Conservation (phyloP, 257 asterid species). For the Galeopsis tetrahit region DNA sequence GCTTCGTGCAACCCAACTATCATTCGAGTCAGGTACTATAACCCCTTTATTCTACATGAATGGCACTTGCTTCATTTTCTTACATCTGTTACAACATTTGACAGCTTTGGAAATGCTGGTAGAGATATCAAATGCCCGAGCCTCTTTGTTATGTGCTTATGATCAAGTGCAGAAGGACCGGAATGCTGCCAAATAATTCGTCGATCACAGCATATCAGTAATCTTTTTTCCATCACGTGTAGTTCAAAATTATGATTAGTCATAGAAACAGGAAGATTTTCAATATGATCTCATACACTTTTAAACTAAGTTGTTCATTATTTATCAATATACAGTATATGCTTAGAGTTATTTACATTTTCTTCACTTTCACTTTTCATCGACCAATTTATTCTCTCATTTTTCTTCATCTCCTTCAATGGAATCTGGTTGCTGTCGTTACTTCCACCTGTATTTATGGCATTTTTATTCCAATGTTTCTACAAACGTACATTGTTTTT, state of each 20-base stretch:
- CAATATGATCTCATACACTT: not conserved
- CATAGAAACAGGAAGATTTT: constrained; percentile 7
- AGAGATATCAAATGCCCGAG: constrained; percentile 67
- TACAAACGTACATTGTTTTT: too few relatives aligned
- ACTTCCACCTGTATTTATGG: too few relatives aligned
- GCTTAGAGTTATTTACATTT: too few relatives aligned
- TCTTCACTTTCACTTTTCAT: too few relatives aligned
- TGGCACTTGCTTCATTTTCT: constrained; percentile 7
- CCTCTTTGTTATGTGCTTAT: constrained; percentile 64
- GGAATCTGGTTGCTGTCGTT: too few relatives aligned
- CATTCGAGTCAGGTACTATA: constrained; percentile 83
- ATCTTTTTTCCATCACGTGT: not conserved
- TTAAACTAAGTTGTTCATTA: too few relatives aligned
- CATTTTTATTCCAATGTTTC: too few relatives aligned
- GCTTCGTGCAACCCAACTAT: constrained; percentile 87
- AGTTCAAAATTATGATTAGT: constrained; percentile 14
- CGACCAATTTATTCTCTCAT: too few relatives aligned
- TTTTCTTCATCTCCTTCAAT: too few relatives aligned
- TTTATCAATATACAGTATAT: too few relatives aligned
- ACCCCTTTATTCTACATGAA: not conserved
- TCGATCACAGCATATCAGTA: not conserved
- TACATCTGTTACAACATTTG: constrained; percentile 19
- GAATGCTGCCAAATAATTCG: constrained; percentile 37
- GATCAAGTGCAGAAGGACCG: constrained; percentile 60
- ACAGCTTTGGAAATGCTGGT: constrained; percentile 79